These are phyloP conservation scores for Castanea mollissima DNA, from an alignment of 306 rosid genomes.

Conservation along the genomic window DNA sequence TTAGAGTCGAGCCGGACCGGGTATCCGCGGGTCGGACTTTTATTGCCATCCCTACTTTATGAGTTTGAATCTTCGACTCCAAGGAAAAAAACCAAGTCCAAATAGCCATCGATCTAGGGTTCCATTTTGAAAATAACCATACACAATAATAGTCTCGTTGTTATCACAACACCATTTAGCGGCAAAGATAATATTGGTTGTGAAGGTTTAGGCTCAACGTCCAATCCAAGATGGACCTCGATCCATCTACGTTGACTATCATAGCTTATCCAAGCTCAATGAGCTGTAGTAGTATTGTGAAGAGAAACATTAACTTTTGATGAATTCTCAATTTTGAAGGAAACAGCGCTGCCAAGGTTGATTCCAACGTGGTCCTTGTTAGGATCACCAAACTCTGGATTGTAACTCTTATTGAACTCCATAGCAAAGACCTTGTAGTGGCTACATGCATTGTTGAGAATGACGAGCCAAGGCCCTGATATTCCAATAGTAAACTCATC, in stretches of 20 bases:
- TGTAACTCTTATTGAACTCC: background rate
- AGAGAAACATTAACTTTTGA: conserved; percentile 1
- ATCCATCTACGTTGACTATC: background rate
- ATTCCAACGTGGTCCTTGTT: conserved; percentile 6
- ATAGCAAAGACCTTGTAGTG: conserved; percentile 4
- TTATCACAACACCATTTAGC: background rate
- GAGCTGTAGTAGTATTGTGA: background rate
- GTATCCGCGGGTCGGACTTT: too few species aligned
- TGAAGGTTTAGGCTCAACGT: background rate
- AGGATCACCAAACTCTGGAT: conserved; percentile 4
- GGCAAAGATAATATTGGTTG: background rate
- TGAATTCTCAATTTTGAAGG: background rate
- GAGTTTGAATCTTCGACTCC: conserved; percentile 3
- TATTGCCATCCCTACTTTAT: background rate
- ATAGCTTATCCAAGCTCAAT: conserved; percentile 14
- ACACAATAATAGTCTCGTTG: background rate
- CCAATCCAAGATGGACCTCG: background rate
- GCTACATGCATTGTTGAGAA: background rate
- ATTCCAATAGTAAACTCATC: conserved; percentile 8
- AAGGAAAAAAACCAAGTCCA: conserved; percentile 2
- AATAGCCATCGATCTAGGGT: conserved; percentile 5
- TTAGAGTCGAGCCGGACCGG: too few species aligned
- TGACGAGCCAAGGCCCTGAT: conserved; percentile 13
- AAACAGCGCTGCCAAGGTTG: conserved; percentile 5
- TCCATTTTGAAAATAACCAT: background rate